Evolutionary conservation across 2,329 filamentous ascomycete species (phyloP).

Genomic region (Aspergillus sojae): DNA sequence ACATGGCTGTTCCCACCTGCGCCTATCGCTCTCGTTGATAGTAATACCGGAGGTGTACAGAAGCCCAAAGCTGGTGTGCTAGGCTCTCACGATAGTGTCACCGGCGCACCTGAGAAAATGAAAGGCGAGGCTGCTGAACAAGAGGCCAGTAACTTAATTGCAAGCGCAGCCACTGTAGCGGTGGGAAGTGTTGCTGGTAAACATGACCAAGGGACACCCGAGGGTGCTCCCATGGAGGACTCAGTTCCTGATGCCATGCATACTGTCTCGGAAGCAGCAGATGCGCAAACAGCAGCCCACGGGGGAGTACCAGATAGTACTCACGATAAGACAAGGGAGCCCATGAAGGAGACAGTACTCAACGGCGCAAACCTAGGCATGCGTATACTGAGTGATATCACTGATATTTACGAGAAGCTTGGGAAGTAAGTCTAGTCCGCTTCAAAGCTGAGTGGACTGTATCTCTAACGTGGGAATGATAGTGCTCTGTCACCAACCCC

Average conservation of each 20-base stretch:
- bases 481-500: constrained; percentile 64
- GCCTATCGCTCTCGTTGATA: constrained; percentile 71
- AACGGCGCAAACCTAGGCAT: constrained; percentile 74
- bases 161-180: constrained; percentile 72
- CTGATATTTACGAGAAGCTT: constrained; percentile 66
- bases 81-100: constrained; percentile 74
- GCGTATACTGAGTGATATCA: constrained; percentile 63
- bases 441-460: background rate
- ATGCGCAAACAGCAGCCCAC: constrained; percentile 53
- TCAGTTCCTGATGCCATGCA: constrained; percentile 55
- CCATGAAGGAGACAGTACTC: constrained; percentile 77
- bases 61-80: constrained; percentile 76
- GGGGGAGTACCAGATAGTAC: constrained; percentile 56
- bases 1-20: constrained; percentile 72
- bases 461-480: background rate
- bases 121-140: constrained; percentile 83
- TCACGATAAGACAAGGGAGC: constrained; percentile 71
- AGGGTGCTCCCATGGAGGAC: constrained; percentile 53
- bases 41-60: constrained; percentile 71
- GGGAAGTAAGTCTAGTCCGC: constrained; percentile 52
- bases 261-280: constrained; percentile 48
- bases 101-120: constrained; percentile 79
- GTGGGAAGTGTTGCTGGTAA: constrained; percentile 76
- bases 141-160: constrained; percentile 79
- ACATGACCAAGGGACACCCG: constrained; percentile 67